Conservation (phyloP, 257 asterid genomes). For the Solanum pinnatisectum region DNA sequence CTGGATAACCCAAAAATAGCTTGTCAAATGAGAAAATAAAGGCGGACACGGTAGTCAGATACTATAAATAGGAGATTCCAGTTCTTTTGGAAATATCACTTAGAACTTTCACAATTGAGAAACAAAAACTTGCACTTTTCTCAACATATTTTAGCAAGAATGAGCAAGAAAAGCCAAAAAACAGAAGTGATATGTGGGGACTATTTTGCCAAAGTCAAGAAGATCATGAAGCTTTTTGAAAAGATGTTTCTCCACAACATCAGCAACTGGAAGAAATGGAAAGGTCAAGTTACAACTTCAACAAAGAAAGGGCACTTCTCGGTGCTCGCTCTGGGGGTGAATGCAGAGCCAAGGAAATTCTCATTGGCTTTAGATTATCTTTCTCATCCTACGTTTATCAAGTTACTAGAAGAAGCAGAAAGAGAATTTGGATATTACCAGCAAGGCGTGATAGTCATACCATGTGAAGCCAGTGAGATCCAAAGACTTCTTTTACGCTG, state of each 20-base stretch:
- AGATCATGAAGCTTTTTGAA: background rate
- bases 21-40: conserved; percentile 5
- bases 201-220: background rate
- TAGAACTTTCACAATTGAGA: background rate
- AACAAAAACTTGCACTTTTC: background rate
- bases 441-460: conserved; percentile 29
- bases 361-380: conserved; percentile 17
- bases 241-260: conserved; percentile 12
- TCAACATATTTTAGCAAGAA: background rate
- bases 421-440: conserved; percentile 32
- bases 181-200: background rate
- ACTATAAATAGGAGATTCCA: background rate
- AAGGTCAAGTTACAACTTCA: background rate
- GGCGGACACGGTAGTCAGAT: background rate
- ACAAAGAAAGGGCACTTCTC: conserved; percentile 25
- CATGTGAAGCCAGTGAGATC: conserved; percentile 39
- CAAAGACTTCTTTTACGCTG: conserved; percentile 7
- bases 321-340: conserved; percentile 15
- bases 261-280: background rate
- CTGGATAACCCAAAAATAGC: conserved; percentile 8
- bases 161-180: conserved; percentile 9
- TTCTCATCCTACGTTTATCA: conserved; percentile 30
- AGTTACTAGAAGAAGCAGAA: conserved; percentile 40
- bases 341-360: conserved; percentile 29
- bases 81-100: background rate